Evolutionary conservation across 2,329 filamentous ascomycete genomes (phyloP).

Genomic region (Colletotrichum simmondsii): DNA sequence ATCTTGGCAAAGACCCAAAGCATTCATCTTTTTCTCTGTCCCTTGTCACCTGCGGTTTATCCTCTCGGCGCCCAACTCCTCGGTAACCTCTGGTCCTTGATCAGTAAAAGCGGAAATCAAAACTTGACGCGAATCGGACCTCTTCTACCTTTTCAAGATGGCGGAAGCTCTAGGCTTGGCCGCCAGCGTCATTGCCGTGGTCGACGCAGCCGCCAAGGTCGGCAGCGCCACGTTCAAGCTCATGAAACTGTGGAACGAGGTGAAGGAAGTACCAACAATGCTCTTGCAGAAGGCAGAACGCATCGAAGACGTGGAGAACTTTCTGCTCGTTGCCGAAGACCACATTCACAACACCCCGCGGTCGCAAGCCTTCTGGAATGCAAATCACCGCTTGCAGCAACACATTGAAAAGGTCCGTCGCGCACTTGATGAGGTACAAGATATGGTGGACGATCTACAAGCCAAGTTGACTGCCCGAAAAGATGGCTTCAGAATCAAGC

Average conservation of each 20-base stretch:
- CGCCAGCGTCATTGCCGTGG: background rate
- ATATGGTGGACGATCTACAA: background rate
- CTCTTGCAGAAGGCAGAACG: background rate
- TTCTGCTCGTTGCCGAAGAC: background rate
- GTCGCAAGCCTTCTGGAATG: background rate
- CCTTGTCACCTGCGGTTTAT: rapidly evolving
- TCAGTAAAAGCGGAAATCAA: background rate
- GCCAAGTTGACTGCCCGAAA: background rate
- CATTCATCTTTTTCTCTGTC: rapidly evolving
- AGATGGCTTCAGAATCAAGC: background rate
- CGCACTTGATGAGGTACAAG: background rate
- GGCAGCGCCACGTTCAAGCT: background rate
- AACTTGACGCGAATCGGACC: no score
- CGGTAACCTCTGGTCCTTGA: rapidly evolving
- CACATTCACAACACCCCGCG: background rate
- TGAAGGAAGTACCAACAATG: background rate
- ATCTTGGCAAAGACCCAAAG: background rate
- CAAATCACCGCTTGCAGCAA: background rate
- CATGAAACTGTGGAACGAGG: background rate
- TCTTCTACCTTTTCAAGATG: background rate
- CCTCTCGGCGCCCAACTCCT: background rate
- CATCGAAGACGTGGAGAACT: background rate
- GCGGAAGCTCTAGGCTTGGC: background rate
- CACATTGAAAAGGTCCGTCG: background rate
- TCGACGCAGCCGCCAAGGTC: background rate